These are phyloP conservation scores for Gamsiella multidivaricata DNA, from an alignment of 192 early-diverging fungal genomes.

Conservation along the genomic window DNA sequence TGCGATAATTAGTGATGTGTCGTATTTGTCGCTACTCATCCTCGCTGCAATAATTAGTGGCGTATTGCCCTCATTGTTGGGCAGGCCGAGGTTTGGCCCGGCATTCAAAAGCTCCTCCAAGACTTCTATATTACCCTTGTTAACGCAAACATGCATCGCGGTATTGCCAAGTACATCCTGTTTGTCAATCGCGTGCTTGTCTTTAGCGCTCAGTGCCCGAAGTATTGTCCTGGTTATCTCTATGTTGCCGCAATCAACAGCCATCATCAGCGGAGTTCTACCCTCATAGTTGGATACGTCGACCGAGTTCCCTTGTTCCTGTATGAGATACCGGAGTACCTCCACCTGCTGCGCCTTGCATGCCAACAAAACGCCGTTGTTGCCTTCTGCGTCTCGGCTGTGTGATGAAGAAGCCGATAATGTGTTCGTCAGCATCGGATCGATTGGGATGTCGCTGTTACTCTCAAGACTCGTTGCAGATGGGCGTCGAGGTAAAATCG, in stretches of 20 bases:
- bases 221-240: constrained; percentile 42
- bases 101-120: constrained; percentile 26
- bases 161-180: constrained; percentile 58
- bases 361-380: constrained; percentile 54
- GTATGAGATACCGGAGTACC: constrained; percentile 36
- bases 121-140: constrained; percentile 1
- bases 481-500: neutral
- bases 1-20: no score
- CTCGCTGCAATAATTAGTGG: constrained; percentile 42
- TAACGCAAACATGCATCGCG: constrained; percentile 25
- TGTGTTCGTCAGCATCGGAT: constrained; percentile 8
- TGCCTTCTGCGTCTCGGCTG: constrained; percentile 55
- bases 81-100: constrained; percentile 32
- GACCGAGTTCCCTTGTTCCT: constrained; percentile 17
- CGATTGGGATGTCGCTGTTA: constrained; percentile 6
- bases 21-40: constrained; percentile 5
- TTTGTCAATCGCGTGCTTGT: constrained; percentile 27
- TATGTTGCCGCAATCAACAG: constrained; percentile 33
- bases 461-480: constrained; percentile 24
- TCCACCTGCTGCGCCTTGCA: constrained; percentile 41
- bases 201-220: neutral
- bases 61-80: constrained; percentile 54
- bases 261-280: constrained; percentile 56
- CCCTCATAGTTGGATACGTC: constrained; percentile 50
- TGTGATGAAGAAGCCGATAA: constrained; percentile 19